Percentiles rank a stretch among this genome's conserved stretches.
These are phyloP conservation scores for Ploettnerulaceae sp. DNA, from an alignment of 2,329 filamentous ascomycete genomes.

Conservation along the genomic window DNA sequence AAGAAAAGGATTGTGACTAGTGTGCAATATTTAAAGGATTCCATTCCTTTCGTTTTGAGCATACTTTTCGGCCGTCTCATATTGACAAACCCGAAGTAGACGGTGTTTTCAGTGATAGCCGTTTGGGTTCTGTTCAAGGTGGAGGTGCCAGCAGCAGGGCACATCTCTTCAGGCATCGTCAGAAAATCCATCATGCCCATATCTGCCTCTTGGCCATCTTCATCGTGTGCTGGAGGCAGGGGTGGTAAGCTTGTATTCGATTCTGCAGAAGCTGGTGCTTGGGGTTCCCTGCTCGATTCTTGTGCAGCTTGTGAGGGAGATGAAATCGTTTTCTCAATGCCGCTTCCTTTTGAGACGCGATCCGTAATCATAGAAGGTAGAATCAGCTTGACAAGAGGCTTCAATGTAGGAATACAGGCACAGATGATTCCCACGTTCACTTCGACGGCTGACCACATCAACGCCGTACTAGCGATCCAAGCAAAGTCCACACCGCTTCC, in stretches of 20 bases:
- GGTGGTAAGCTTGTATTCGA: conserved; percentile 10
- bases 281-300: neutral
- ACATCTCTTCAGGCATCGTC: conserved; percentile 21
- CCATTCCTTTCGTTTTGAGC: conserved; percentile 55
- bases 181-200: conserved; percentile 30
- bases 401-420: conserved; percentile 86
- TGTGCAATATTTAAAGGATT: conserved; percentile 67
- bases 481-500: conserved; percentile 51
- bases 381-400: conserved; percentile 65
- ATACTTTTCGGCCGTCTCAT: conserved; percentile 66
- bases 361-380: conserved; percentile 30
- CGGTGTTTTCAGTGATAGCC: conserved; percentile 34
- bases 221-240: conserved; percentile 11
- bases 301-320: conserved; percentile 17
- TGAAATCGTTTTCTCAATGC: conserved; percentile 17
- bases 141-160: neutral
- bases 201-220: conserved; percentile 11
- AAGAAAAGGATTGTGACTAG: conserved; percentile 80
- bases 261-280: neutral
- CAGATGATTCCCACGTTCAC: conserved; percentile 88
- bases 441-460: conserved; percentile 93
- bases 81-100: conserved; percentile 75
- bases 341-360: conserved; percentile 3
- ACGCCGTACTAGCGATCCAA: conserved; percentile 75
- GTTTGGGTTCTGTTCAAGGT: conserved; percentile 15